A percentile compares a stretch with the other conserved stretches of the same genome.
phyloP scores from a whole-genome alignment of 75 land plant genomes.

The Selaginella tamariscina region DNA sequence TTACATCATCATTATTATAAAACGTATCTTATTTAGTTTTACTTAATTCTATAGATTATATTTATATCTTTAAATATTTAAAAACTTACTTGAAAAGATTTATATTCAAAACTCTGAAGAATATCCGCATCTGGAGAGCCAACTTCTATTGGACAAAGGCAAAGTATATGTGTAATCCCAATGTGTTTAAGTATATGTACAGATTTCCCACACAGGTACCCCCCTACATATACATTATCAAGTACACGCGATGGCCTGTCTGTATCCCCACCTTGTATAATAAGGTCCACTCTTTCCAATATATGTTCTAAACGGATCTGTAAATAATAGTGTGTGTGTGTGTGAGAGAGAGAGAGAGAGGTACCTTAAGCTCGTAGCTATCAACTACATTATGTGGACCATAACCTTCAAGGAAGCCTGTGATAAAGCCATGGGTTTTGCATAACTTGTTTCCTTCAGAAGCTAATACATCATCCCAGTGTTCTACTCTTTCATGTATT shows the following conservation, averaged over 20 bases:
- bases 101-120: slow-evolving; percentile 53
- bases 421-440: slow-evolving; percentile 68
- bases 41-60: background rate
- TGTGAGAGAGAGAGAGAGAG: background rate
- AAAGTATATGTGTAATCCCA: slow-evolving; percentile 80
- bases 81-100: background rate
- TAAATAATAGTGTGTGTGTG: background rate
- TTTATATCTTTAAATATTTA: background rate
- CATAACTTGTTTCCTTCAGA: slow-evolving; percentile 57
- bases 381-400: slow-evolving; percentile 54
- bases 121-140: slow-evolving; percentile 53
- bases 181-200: slow-evolving; percentile 61
- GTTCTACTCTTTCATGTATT: slow-evolving; percentile 51
- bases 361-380: slow-evolving; percentile 91
- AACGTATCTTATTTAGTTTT: too few species aligned
- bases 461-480: slow-evolving; percentile 77
- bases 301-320: slow-evolving; percentile 94
- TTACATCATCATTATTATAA: too few species aligned
- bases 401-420: slow-evolving; percentile 84
- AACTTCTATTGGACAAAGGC: slow-evolving; percentile 86
- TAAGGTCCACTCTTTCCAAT: slow-evolving; percentile 77
- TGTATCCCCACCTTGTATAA: slow-evolving; percentile 76
- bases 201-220: slow-evolving; percentile 85
- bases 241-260: slow-evolving; percentile 67
- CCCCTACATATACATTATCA: slow-evolving; percentile 61